A percentile compares a stretch with the other conserved stretches of the same genome.
These are phyloP conservation scores for Knufia fluminis DNA, from an alignment of 2,329 filamentous ascomycete species.

Conservation along the genomic window DNA sequence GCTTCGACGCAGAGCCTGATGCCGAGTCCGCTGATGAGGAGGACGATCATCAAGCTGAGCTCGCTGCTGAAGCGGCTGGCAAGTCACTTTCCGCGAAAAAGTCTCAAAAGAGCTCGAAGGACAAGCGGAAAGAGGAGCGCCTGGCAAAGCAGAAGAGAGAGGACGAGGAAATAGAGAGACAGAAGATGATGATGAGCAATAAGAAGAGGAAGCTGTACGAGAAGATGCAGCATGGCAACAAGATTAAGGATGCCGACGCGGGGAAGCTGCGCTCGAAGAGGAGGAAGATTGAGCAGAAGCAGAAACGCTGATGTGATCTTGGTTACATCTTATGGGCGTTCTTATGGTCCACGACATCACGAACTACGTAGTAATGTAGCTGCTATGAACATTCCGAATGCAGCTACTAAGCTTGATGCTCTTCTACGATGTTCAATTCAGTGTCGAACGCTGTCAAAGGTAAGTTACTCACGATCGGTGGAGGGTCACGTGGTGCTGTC, in stretches of 20 bases:
- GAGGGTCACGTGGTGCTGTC: too few relatives aligned
- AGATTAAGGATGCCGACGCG: constrained; percentile 83
- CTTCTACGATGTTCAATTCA: too few relatives aligned
- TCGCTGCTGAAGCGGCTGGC: constrained; percentile 84
- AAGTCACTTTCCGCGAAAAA: constrained; percentile 37
- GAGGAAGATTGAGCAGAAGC: constrained; percentile 63
- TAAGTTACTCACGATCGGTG: too few relatives aligned
- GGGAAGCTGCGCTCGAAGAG: constrained; percentile 81
- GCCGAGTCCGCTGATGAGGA: constrained; percentile 42
- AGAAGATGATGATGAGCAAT: constrained; percentile 96
- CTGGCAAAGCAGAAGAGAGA: constrained; percentile 54
- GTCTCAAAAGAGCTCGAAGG: constrained; percentile 53
- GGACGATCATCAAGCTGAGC: constrained; percentile 71
- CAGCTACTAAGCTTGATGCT: too few relatives aligned
- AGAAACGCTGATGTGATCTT: constrained; percentile 5
- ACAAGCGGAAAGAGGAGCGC: constrained; percentile 60
- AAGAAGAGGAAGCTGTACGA: constrained; percentile 97
- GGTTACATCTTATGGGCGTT: constrained; percentile 6
- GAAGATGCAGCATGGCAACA: constrained; percentile 95
- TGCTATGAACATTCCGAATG: too few relatives aligned
- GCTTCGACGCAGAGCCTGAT: constrained; percentile 35
- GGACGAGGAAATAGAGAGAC: constrained; percentile 78
- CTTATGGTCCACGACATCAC: too few relatives aligned
- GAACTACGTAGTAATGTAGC: too few relatives aligned
- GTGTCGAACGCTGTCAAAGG: too few relatives aligned